phyloP scores from a whole-genome alignment of 352 stramenopile genomes.

The Phytophthora cryptogea region DNA sequence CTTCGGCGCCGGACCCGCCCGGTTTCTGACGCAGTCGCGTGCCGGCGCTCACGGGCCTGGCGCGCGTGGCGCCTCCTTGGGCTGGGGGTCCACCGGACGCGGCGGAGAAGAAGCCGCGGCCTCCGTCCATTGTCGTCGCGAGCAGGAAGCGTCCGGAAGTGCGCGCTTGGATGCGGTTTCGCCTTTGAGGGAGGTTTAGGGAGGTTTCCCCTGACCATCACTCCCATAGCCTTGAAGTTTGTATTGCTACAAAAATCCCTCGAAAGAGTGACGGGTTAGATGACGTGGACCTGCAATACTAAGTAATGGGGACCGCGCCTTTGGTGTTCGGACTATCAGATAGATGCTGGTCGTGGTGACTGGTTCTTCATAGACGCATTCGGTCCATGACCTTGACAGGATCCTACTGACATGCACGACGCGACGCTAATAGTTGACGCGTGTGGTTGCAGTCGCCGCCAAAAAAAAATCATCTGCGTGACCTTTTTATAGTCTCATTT shows the following conservation, averaged over 20 bases:
- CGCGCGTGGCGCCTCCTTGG: slow-evolving; percentile 18
- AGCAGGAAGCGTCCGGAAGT: neutral
- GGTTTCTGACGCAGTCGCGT: slow-evolving; percentile 70
- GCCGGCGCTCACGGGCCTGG: slow-evolving; percentile 55
- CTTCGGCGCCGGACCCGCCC: slow-evolving; percentile 26
- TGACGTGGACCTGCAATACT: slow-evolving; percentile 6
- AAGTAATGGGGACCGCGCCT: neutral
- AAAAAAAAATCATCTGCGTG: neutral
- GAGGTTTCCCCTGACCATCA: slow-evolving; percentile 17
- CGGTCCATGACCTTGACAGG: neutral
- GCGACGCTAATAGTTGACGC: neutral
- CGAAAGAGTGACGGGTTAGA: slow-evolving; percentile 13
- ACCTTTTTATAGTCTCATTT: slow-evolving; percentile 4
- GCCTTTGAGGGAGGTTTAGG: slow-evolving; percentile 11
- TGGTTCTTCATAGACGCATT: neutral
- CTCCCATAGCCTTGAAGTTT: slow-evolving; percentile 17
- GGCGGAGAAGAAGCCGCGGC: slow-evolving; percentile 35
- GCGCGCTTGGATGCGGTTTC: slow-evolving; percentile 38
- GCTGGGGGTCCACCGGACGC: neutral
- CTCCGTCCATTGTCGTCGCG: slow-evolving; percentile 35
- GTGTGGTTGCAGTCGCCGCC: neutral
- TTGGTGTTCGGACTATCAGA: neutral
- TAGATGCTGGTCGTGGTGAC: neutral
- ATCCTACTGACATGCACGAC: neutral
- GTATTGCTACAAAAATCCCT: slow-evolving; percentile 8